Base-by-base conservation (phyloP, 768 basidiomycete genomes). In the Phylloporus sp. region DNA sequence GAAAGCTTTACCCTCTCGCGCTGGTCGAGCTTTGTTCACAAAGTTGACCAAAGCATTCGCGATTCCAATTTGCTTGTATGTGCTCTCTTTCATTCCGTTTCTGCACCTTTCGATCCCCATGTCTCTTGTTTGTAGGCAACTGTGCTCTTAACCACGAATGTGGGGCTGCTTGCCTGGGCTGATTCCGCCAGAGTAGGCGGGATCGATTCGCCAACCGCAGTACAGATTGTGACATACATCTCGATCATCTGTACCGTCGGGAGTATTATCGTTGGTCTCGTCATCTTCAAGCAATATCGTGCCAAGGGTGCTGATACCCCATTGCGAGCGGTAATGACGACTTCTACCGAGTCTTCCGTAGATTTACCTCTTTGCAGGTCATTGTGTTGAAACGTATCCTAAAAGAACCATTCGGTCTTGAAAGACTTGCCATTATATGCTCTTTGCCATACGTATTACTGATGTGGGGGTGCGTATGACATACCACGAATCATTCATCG, bases 381-480 rank as follows among this genome's bases (percentile, higher is more conserved):
- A 42, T 54, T 15, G 55, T 66, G 3, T 42, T 68, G 47, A 66
- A 59, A 42, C 66, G 63, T 5, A 68, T 68, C 13, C 47, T 68
- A 5, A 54, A 58, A 12, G 53, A 59, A 24, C 44, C 45, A 8
- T 54, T 64, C 18, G 71, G 73, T 13, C 54, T 72, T 3, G 73
- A 74, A 44, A 60, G 66, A 12, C 59, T 76, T 27, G 63, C 75
- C 6, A 70, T 75, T 29, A 62, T 72, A 45, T 76, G 70, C 44
- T 72, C 69, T 50, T 65, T 76, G 38, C 74, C 74, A 6, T 72
- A 74, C 29, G 70, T 71, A 31, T 52, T 74, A 7, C 58, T 76
- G 36, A 66, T 76, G 66, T 76, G 71, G 68, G 59, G 69, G 75
- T 75, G 46, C 48, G 69, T 45, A 0, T 3, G 15, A 5, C 13